These are phyloP conservation scores for Inonotus obliquus DNA, from an alignment of 1,284 basidiomycete genomes.

Conservation along the genomic window DNA sequence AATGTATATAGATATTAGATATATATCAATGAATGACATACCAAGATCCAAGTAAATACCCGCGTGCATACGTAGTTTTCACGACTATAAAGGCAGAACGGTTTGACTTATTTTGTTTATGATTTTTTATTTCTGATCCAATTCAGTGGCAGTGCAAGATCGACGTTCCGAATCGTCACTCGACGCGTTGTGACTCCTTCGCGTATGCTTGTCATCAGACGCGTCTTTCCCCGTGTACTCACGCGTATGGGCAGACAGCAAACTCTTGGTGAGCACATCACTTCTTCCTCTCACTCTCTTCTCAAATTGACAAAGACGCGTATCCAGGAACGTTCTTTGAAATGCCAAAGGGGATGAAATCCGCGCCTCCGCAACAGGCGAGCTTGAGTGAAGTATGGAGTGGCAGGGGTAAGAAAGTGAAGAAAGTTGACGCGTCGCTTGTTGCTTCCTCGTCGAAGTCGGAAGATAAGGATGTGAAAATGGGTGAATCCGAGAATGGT, in stretches of 20 bases:
- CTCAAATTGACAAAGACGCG: background rate
- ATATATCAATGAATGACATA: too few relatives aligned
- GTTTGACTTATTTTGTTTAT: too few relatives aligned
- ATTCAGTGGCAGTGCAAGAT: background rate
- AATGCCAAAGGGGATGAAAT: constrained; percentile 59
- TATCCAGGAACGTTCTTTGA: constrained; percentile 61
- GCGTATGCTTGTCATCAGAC: constrained; percentile 17
- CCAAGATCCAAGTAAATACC: too few relatives aligned
- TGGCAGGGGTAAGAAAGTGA: constrained; percentile 39
- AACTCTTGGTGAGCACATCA: constrained; percentile 51
- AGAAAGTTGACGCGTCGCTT: constrained; percentile 24
- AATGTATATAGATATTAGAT: too few relatives aligned
- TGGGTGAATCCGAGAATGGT: constrained; percentile 22
- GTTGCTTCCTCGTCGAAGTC: constrained; percentile 25
- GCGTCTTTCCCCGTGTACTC: constrained; percentile 16
- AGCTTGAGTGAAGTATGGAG: constrained; percentile 71
- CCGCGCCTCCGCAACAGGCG: constrained; percentile 62
- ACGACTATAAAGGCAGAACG: too few relatives aligned
- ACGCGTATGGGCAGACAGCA: constrained; percentile 60
- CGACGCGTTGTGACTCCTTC: constrained; percentile 3
- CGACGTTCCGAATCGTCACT: background rate
- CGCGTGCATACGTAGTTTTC: too few relatives aligned
- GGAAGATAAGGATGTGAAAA: constrained; percentile 25
- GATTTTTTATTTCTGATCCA: too few relatives aligned
- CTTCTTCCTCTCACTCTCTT: background rate